A percentile compares a stretch with the other conserved stretches of the same genome.
These are phyloP conservation scores for Cryomyces antarcticus DNA, from an alignment of 495 filamentous ascomycete genomes.

Conservation along the genomic window DNA sequence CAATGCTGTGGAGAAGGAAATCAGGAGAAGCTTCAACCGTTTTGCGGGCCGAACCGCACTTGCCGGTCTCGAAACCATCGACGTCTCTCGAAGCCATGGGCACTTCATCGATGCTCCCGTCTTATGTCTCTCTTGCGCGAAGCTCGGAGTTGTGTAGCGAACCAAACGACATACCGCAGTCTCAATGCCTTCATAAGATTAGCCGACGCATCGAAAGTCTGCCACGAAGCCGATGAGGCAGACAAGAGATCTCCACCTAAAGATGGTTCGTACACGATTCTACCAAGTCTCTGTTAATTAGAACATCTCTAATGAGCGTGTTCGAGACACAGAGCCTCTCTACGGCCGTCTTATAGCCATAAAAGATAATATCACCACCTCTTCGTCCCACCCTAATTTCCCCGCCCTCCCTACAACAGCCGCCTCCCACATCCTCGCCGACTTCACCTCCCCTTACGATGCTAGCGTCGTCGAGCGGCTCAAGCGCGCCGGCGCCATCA, in stretches of 20 bases:
- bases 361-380: conserved; percentile 81
- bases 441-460: conserved; percentile 55
- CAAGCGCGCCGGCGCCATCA: conserved; percentile 37
- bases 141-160: conserved; percentile 12
- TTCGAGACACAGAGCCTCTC: conserved; percentile 4
- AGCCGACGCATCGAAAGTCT: conserved; percentile 2
- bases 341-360: conserved; percentile 45
- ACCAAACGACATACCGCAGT: conserved; percentile 3
- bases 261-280: conserved; percentile 1
- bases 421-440: conserved; percentile 53
- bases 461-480: conserved; percentile 61
- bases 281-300: neutral
- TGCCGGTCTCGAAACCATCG: too few relatives aligned
- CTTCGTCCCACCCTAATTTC: conserved; percentile 2
- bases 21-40: too few relatives aligned
- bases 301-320: neutral
- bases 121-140: conserved; percentile 15
- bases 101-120: neutral
- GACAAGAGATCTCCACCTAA: conserved; percentile 4
- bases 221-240: conserved; percentile 5
- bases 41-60: too few relatives aligned
- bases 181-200: conserved; percentile 18
- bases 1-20: too few relatives aligned
- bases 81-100: too few relatives aligned
- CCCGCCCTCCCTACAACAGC: conserved; percentile 51